phyloP scores from a whole-genome alignment of 768 basidiomycete species.

The Cyclocybe cylindracea region DNA sequence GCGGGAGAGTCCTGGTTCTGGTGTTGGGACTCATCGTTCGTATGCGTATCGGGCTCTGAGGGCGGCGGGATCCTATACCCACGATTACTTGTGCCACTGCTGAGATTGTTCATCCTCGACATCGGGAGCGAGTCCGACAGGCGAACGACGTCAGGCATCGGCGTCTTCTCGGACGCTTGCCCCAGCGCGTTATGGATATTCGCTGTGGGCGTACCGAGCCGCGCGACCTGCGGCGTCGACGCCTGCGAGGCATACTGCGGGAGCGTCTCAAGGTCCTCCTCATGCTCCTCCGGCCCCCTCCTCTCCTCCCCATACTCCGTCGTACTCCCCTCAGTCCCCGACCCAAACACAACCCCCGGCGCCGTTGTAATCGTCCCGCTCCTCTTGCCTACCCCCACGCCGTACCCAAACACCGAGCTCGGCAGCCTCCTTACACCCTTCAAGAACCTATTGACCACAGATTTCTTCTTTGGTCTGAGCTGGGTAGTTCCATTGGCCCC shows the following conservation, averaged over 20 bases:
- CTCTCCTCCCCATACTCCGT: constrained; percentile 11
- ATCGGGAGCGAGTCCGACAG: no score
- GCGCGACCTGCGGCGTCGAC: constrained; percentile 1
- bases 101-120: no score
- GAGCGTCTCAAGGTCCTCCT: constrained; percentile 3
- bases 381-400: constrained; percentile 19
- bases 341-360: constrained; percentile 20
- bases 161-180: no score
- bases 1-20: no score
- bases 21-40: no score
- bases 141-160: no score
- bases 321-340: neutral
- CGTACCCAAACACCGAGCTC: constrained; percentile 30
- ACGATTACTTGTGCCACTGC: no score
- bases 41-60: no score
- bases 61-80: no score
- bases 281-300: no score
- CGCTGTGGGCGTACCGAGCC: neutral
- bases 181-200: no score
- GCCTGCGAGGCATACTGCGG: neutral
- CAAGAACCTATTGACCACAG: constrained; percentile 38
- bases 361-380: constrained; percentile 21
- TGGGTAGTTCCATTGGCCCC: neutral
- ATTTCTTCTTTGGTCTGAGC: constrained; percentile 21
- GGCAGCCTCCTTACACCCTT: constrained; percentile 35